Conservation (phyloP, 2,329 filamentous ascomycete genomes). For the Hyphodiscus sp. region DNA sequence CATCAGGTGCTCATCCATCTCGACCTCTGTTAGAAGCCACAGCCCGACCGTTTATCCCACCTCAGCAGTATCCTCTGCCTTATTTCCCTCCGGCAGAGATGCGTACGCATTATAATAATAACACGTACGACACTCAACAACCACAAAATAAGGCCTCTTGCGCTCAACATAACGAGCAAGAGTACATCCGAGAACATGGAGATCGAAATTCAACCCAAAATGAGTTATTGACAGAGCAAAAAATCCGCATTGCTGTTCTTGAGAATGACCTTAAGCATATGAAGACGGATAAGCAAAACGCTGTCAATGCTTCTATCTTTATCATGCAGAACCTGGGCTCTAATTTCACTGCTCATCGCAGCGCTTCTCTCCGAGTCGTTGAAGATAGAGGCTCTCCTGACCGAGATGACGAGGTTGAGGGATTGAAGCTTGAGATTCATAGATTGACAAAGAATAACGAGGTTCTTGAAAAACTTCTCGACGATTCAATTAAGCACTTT, state of each 20-base stretch:
- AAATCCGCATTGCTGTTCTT: slow-evolving; percentile 19
- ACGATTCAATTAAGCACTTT: background rate
- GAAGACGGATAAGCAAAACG: slow-evolving; percentile 13
- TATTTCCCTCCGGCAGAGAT: too few relatives aligned
- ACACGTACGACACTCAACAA: background rate
- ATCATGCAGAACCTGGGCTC: slow-evolving; percentile 9
- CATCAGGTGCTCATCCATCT: too few relatives aligned
- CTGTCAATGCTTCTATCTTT: slow-evolving; percentile 9
- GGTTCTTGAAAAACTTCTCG: background rate
- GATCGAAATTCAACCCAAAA: background rate
- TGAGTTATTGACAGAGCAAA: slow-evolving; percentile 9
- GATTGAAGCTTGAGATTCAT: slow-evolving; percentile 16
- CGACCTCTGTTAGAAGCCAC: too few relatives aligned
- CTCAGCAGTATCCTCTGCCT: too few relatives aligned
- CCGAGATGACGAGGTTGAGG: slow-evolving; percentile 2
- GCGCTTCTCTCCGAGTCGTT: background rate
- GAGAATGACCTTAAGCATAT: slow-evolving; percentile 20
- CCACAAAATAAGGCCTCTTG: background rate
- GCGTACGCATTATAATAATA: too few relatives aligned
- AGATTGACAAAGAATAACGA: slow-evolving; percentile 15
- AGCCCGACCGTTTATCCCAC: too few relatives aligned
- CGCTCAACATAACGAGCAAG: background rate
- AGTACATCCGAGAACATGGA: background rate
- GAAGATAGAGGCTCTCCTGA: background rate
- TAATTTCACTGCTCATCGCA: background rate